Base-by-base conservation (phyloP, 1,139 yeast genomes). In the Nakaseomyces nivariensis region DNA sequence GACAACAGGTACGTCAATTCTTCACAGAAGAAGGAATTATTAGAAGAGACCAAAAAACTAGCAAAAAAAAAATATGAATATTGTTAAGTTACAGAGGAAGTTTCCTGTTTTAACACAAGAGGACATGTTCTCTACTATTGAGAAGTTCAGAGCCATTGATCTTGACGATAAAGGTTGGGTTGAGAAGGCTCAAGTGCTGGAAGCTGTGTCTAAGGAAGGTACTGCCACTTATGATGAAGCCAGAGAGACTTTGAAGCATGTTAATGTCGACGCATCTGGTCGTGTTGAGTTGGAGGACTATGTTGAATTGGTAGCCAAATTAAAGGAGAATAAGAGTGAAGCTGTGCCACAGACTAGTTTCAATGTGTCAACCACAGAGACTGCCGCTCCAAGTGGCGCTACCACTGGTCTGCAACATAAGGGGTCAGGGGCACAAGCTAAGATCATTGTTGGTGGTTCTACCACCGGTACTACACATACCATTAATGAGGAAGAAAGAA, bases 401-500 rank as follows among this genome's bases (percentile, higher is more conserved):
- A 17, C 22, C 22, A 49, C 56, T 27, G 67, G 76, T 66, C 57
- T 82, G 70, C 65, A 77, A 62, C 75, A 74, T 70, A 71, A 68
- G 53, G 78, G 78, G 37, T 70, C 79, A 22, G 79, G 78, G 51
- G 72, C 75, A 22, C 70, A 71, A 48, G 79, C 79, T 22, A 81
- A 83, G 59, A 89, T 89, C 62, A 84, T 92, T 45, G 92, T 86
- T 52, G 78, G 87, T 49, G 90, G 95, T 37, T 78, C 85, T 47
- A 81, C 92, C 25, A 78, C 92, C 0, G 97, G 97, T 47, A 87
- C 95, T n/a, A 86, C 96, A 3, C 99, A 92, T 67, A 88, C 97
- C 4, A 89, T 92, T 66, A 89, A 92, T 66, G 97, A 92, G 61
- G 99, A 92, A 74, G 99, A 92, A 71, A 79, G 97, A 67, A 76